Base-by-base conservation (phyloP, 768 basidiomycete species). In the Cyclocybe aegerita region DNA sequence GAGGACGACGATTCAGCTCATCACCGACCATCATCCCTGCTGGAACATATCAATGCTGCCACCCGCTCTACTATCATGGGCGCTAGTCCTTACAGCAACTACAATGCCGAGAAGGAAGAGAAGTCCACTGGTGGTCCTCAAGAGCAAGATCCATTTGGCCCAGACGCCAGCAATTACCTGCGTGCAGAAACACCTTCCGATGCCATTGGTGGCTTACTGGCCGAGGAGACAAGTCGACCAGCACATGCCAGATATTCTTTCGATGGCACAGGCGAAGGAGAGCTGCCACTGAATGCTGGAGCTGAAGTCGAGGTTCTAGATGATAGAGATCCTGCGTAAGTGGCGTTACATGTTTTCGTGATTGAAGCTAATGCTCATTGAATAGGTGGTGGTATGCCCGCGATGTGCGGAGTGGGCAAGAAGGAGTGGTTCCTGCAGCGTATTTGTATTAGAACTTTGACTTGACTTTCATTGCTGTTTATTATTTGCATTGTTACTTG, bases 381-480 rank as follows among this genome's bases (percentile, higher is more conserved):
- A 43, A 46, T 52, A 93, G 93, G 40, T 98, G 94, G 94, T 97
- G 93, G 94, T 95, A 90, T 61, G 90, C 87, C 45, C 81, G 92
- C 31, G 90, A 95, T 66, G 72, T 81, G 15, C 79, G 80, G 45
- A 85, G 86, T 41, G 90, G 93, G 7, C 80, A 76, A 43, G 91
- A 95, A 70, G 94, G 94, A 9, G 89, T 95, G 31, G 90, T 97
- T 43, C 94, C 94, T 7, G 89, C 92, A 37, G 84, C 91, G 50
- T 98, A 95, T 77, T 76, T 92, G 71, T 92, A 90, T 73, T 93
- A 77, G 81, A 67, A 43, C 50, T 56, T 64, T 63, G 55, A 63
- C 64, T 55, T 64, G 64, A 59, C 67, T 61, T 54, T 56, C 65
- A 60, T 65, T 61, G 46, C 58, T 69, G 65, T 70, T 65, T 64